phyloP scores from a whole-genome alignment of 2,329 filamentous ascomycete species.

The Byssochlamys sp. region DNA sequence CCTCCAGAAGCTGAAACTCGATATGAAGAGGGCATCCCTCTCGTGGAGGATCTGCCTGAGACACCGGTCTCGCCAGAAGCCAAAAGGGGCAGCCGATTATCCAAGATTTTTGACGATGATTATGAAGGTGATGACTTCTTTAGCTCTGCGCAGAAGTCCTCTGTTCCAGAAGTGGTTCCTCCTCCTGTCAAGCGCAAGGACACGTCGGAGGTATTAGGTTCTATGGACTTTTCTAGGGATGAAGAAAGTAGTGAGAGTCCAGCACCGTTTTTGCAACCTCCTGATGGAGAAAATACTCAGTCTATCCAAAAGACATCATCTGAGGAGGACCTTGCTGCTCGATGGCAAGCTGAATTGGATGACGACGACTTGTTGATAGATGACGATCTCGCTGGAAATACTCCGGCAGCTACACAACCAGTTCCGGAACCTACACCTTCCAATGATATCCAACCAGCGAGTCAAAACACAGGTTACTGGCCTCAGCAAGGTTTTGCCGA shows the following conservation, averaged over 20 bases:
- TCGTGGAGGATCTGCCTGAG: slow-evolving; percentile 39
- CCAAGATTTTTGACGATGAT: slow-evolving; percentile 29
- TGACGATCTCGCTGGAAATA: slow-evolving; percentile 30
- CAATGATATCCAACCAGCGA: slow-evolving; percentile 5
- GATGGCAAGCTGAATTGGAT: slow-evolving; percentile 74
- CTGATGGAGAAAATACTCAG: slow-evolving; percentile 12
- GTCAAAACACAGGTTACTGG: slow-evolving; percentile 19
- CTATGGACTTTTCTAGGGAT: slow-evolving; percentile 32
- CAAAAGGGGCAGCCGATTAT: slow-evolving; percentile 16
- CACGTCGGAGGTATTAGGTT: slow-evolving; percentile 56
- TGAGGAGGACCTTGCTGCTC: slow-evolving; percentile 61
- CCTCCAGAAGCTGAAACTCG: slow-evolving; percentile 44
- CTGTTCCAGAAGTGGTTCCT: slow-evolving; percentile 6
- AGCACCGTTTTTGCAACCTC: slow-evolving; percentile 19
- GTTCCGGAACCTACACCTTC: slow-evolving; percentile 15
- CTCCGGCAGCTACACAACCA: slow-evolving; percentile 11
- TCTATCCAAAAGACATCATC: slow-evolving; percentile 13
- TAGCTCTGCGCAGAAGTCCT: slow-evolving; percentile 14
- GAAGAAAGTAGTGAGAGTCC: slow-evolving; percentile 19
- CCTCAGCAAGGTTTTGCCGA: slow-evolving; percentile 14
- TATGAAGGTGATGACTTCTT: slow-evolving; percentile 32
- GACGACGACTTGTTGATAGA: slow-evolving; percentile 80
- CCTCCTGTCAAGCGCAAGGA: slow-evolving; percentile 54
- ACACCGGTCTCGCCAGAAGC: slow-evolving; percentile 15
- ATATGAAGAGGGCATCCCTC: slow-evolving; percentile 60